Evolutionary conservation across 1,284 basidiomycete genomes (phyloP).

Genomic region (Naganishia cerealis): DNA sequence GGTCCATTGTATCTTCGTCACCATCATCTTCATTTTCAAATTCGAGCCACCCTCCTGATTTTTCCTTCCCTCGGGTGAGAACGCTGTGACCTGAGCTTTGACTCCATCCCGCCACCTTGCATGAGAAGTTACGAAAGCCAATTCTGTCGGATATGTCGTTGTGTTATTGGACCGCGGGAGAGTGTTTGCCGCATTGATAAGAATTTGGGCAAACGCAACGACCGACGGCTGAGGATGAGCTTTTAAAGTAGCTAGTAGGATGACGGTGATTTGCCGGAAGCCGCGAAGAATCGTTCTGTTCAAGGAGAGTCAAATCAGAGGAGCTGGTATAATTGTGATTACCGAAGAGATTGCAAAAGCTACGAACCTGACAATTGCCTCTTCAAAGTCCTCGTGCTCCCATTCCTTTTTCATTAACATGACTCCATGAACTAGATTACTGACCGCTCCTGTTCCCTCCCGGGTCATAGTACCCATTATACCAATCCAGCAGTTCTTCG

Average conservation of each 20-base stretch:
- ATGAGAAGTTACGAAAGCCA: slow-evolving; percentile 72
- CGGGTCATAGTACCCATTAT: slow-evolving; percentile 63
- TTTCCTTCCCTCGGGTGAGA: slow-evolving; percentile 62
- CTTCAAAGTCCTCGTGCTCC: slow-evolving; percentile 82
- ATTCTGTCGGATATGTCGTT: slow-evolving; percentile 59
- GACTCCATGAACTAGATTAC: slow-evolving; percentile 65
- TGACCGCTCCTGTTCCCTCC: slow-evolving; percentile 12
- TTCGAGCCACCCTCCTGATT: slow-evolving; percentile 58
- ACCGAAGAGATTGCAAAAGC: not conserved
- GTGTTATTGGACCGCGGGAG: slow-evolving; percentile 72
- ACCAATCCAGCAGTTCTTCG: slow-evolving; percentile 94
- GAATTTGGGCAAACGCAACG: slow-evolving; percentile 62
- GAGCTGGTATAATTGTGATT: not conserved
- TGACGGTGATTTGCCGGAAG: slow-evolving; percentile 70
- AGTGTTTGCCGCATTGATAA: slow-evolving; percentile 66
- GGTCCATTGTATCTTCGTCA: slow-evolving; percentile 43
- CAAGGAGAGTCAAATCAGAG: not conserved
- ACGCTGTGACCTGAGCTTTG: slow-evolving; percentile 69
- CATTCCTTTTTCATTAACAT: slow-evolving; percentile 72
- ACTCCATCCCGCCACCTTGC: slow-evolving; percentile 74
- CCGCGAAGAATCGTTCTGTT: slow-evolving; percentile 75
- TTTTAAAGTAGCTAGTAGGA: slow-evolving; percentile 69
- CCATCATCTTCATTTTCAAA: slow-evolving; percentile 55
- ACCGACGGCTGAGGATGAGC: slow-evolving; percentile 70
- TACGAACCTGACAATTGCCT: slow-evolving; percentile 69